These are phyloP conservation scores for Paramecium sonneborni DNA, from an alignment of 73 alveolate genomes.

Conservation along the genomic window DNA sequence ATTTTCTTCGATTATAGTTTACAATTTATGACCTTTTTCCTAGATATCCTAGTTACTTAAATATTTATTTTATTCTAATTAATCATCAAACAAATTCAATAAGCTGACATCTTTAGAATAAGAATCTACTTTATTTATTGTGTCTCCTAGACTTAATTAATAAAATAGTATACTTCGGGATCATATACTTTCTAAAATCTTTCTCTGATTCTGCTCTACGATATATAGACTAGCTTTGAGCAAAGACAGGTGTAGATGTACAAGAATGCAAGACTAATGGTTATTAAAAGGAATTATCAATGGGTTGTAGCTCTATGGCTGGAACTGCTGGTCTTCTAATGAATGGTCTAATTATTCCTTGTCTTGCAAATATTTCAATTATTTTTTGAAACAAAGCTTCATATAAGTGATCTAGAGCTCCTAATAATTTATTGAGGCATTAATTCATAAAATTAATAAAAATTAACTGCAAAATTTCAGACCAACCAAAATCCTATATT, in stretches of 20 bases:
- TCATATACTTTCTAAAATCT: not conserved
- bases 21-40: not conserved
- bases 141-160: conserved; percentile 32
- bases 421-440: not conserved
- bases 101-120: not conserved
- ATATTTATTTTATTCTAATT: not conserved
- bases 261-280: conserved; percentile 15
- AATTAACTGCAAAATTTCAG: conserved; percentile 15
- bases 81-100: not conserved
- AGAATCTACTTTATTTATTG: not conserved
- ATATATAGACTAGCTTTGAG: not conserved
- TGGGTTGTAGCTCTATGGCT: not conserved
- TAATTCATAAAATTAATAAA: conserved; percentile 13
- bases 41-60: not conserved
- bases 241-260: conserved; percentile 27
- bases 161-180: not conserved
- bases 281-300: not conserved
- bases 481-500: not conserved
- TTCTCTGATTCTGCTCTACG: conserved; percentile 33
- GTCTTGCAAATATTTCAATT: not conserved
- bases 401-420: not conserved
- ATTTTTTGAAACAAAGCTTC: conserved; percentile 20
- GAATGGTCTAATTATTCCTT: conserved; percentile 6
- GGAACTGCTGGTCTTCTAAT: conserved; percentile 10
- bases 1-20: not conserved